Evolutionary conservation across 2,329 filamentous ascomycete species (phyloP).

Genomic region (Dothistroma septosporum): DNA sequence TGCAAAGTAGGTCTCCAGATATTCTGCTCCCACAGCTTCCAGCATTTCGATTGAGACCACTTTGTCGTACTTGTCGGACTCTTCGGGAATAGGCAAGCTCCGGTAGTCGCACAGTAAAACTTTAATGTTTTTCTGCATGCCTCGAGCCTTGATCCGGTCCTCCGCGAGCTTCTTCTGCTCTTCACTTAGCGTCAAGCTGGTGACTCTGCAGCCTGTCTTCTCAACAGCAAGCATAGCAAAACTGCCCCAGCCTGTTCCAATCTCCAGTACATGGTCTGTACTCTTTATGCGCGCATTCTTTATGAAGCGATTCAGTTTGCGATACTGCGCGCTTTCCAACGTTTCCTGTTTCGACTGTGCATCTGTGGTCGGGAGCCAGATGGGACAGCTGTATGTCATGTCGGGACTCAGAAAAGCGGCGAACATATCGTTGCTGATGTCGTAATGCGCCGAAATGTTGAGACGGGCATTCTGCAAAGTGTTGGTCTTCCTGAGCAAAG

Average conservation of each 20-base stretch:
- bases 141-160: conserved; percentile 57
- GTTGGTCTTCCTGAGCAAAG: conserved; percentile 47
- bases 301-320: conserved; percentile 64
- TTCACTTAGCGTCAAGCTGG: conserved; percentile 62
- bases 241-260: conserved; percentile 71
- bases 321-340: conserved; percentile 62
- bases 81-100: conserved; percentile 50
- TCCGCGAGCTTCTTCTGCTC: conserved; percentile 68
- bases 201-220: conserved; percentile 64
- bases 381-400: conserved; percentile 72
- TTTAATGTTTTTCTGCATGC: conserved; percentile 58
- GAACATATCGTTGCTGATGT: conserved; percentile 73
- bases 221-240: conserved; percentile 67
- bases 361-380: conserved; percentile 53
- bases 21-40: conserved; percentile 67
- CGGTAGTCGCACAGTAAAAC: conserved; percentile 68
- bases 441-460: conserved; percentile 70
- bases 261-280: conserved; percentile 67
- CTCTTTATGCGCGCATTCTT: conserved; percentile 59
- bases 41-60: conserved; percentile 74
- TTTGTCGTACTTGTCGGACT: conserved; percentile 57
- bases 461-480: conserved; percentile 53
- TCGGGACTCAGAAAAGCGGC: conserved; percentile 68
- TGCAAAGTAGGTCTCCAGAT: conserved; percentile 62
- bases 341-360: conserved; percentile 49